Evolutionary conservation across 2,329 filamentous ascomycete genomes (phyloP), one percentile per base, ranked within the genome.

Genomic region (Aspergillus novoparasiticus): DNA sequence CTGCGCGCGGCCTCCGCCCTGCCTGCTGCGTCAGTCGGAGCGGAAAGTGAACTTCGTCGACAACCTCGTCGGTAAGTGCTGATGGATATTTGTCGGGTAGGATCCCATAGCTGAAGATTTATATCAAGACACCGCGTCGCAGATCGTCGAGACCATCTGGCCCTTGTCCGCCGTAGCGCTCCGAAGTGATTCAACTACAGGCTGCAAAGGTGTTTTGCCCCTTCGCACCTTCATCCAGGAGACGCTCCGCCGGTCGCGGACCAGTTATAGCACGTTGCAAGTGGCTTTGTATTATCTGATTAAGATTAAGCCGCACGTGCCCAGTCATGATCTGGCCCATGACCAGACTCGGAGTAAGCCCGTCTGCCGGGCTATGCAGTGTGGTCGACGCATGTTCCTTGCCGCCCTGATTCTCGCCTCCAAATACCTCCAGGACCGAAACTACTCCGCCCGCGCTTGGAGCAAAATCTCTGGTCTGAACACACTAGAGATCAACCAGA

Each of bases 391-490:
- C 73, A 98, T 98, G 94, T 98, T 99, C 76, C 86, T 99, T 59
- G 90, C 95, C 12, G 94, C 94, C 55, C 85, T 99, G 65, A 98
- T 99, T 69, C 85, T 99, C 61, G 95, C 95, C 2, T 98, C 95
- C 41, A 99, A 99, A 82, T 99, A 98, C 76, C 84, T 99, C 54
- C 95, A 99, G 79, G 95, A 99, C 77, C 90, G 94, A 70, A 99
- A 98, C 81, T 99, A 96, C 80, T 98, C 95, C 16, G 93, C 95
- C 56, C 90, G 94, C 61, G 95, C 95, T 48, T 99, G 95, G 95
- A 98, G 94, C 79, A 98, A 97, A 84, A 99, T 99, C 71, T 98
- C 95, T 21, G 95, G 95, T n/a, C 84, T 99, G 62, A 93, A 92
- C 76, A 94, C 93, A 4, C 84, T 87, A 61, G 95, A 99, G 80